A percentile compares a stretch with the other conserved stretches of the same genome.
Evolutionary conservation across 2,329 filamentous ascomycete species (phyloP).

Genomic region (Xylariomycetidae sp.): DNA sequence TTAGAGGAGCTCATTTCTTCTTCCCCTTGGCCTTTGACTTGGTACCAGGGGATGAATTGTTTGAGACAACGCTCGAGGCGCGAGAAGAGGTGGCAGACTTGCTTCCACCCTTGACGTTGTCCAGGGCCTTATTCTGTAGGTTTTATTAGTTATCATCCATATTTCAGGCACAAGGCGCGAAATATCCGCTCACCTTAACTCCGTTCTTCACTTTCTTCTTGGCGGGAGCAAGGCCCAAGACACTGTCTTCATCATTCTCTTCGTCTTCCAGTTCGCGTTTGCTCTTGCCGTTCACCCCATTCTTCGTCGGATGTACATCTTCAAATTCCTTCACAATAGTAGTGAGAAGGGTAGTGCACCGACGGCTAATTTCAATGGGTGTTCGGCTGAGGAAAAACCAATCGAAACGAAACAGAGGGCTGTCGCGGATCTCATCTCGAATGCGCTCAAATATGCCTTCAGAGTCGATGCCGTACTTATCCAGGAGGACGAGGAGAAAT

Average conservation of each 20-base stretch:
- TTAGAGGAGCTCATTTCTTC: conserved; percentile 41
- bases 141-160: conserved; percentile 11
- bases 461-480: conserved; percentile 86
- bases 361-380: conserved; percentile 83
- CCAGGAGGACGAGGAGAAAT: conserved; percentile 88
- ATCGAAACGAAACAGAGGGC: conserved; percentile 92
- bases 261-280: conserved; percentile 78
- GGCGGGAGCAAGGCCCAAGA: conserved; percentile 74
- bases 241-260: conserved; percentile 76
- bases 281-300: conserved; percentile 61
- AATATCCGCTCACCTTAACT: conserved; percentile 64
- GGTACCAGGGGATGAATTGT: conserved; percentile 47
- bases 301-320: conserved; percentile 51
- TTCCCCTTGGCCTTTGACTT: conserved; percentile 46
- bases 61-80: conserved; percentile 83
- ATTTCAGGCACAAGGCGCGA: neutral
- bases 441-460: conserved; percentile 90
- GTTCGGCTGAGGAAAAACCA: conserved; percentile 99
- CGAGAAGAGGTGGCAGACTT: conserved; percentile 74
- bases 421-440: conserved; percentile 94
- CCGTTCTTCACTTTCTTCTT: conserved; percentile 94
- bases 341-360: conserved; percentile 90
- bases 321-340: conserved; percentile 96
- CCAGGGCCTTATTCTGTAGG: conserved; percentile 94
- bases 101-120: conserved; percentile 72